Evolutionary conservation across 129 eudicot genomes (phyloP).

Genomic region (Tagetes patula): DNA sequence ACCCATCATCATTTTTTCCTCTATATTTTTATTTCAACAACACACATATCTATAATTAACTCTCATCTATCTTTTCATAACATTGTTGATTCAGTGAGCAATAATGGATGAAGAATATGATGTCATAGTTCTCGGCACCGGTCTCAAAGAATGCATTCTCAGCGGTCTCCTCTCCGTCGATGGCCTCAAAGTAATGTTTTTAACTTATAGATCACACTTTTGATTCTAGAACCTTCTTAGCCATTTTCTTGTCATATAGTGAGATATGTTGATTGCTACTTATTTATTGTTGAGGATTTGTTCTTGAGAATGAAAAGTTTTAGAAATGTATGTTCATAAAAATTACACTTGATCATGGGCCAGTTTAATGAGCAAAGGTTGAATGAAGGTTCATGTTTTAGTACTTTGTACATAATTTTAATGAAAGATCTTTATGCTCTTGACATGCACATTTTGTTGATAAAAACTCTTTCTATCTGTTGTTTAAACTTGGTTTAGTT

Average conservation of each 20-base stretch:
- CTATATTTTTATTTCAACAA: conserved; percentile 29
- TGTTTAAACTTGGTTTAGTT: not conserved
- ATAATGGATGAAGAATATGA: conserved; percentile 80
- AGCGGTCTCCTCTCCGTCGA: conserved; percentile 86
- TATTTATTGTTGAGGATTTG: not conserved
- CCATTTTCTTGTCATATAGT: not conserved
- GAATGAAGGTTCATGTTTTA: not conserved
- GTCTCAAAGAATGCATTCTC: conserved; percentile 82
- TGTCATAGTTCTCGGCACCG: conserved; percentile 75
- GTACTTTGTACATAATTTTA: not conserved
- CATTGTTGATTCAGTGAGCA: not conserved
- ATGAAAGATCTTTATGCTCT: not conserved
- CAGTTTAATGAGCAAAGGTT: not conserved
- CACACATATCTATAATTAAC: conserved; percentile 7
- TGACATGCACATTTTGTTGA: conserved; percentile 4
- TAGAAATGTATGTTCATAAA: not conserved
- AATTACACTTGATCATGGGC: not conserved
- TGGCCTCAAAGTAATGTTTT: conserved; percentile 57
- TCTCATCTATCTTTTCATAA: too few relatives aligned
- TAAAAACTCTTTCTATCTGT: not conserved
- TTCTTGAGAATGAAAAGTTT: not conserved
- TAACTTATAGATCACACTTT: not conserved
- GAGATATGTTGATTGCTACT: conserved; percentile 17
- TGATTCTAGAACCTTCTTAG: not conserved
- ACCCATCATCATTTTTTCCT: not conserved